These are phyloP conservation scores for Paxillus rubicundulus DNA, from an alignment of 768 basidiomycete species.

Conservation along the genomic window DNA sequence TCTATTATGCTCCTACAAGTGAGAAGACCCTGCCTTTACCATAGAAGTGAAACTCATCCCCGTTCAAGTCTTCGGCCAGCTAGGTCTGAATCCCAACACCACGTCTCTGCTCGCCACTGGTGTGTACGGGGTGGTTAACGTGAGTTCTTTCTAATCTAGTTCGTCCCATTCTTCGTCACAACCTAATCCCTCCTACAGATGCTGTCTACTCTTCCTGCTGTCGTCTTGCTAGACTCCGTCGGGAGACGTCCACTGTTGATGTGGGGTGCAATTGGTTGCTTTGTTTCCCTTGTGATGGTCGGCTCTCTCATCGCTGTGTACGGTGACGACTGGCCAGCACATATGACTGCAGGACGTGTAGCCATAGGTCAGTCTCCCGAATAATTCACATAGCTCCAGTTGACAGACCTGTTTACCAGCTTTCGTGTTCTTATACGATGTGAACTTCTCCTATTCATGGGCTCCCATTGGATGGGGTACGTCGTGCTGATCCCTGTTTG, in stretches of 20 bases:
- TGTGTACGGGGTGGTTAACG: slow-evolving; percentile 37
- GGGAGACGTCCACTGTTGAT: slow-evolving; percentile 41
- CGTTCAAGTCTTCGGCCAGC: slow-evolving; percentile 36
- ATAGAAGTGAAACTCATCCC: slow-evolving; percentile 13
- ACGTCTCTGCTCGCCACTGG: slow-evolving; percentile 43
- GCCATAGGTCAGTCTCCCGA: slow-evolving; percentile 28
- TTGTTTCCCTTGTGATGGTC: slow-evolving; percentile 26
- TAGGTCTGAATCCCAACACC: slow-evolving; percentile 40
- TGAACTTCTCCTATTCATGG: slow-evolving; percentile 36
- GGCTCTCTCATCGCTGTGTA: slow-evolving; percentile 28
- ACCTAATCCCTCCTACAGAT: slow-evolving; percentile 19
- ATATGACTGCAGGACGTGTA: slow-evolving; percentile 24
- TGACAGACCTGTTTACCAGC: slow-evolving; percentile 21
- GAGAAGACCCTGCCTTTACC: neutral
- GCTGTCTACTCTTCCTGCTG: slow-evolving; percentile 35
- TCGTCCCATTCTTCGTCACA: neutral
- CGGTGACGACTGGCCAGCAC: slow-evolving; percentile 29
- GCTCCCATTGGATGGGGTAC: slow-evolving; percentile 30
- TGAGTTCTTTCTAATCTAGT: slow-evolving; percentile 2
- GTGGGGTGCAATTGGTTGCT: slow-evolving; percentile 37
- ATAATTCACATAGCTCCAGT: slow-evolving; percentile 14
- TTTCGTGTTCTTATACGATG: slow-evolving; percentile 40
- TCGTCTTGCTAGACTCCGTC: slow-evolving; percentile 36
- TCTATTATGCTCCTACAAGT: slow-evolving; percentile 22
- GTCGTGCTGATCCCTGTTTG: slow-evolving; percentile 1